Evolutionary conservation across 345 rosid genomes (phyloP).

Genomic region (Kernera saxatilis): DNA sequence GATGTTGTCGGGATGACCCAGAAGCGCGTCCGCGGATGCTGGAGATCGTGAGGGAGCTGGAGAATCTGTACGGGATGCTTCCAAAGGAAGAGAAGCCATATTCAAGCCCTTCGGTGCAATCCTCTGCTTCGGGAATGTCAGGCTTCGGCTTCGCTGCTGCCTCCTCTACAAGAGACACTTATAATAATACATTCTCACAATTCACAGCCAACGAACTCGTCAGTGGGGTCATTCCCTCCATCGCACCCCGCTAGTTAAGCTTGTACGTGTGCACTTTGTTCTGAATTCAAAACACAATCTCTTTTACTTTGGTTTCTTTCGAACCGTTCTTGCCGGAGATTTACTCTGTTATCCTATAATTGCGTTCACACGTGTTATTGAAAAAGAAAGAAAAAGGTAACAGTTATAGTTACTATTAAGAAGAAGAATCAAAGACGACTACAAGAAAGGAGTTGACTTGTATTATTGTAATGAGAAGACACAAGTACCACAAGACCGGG

Average conservation of each 20-base stretch:
- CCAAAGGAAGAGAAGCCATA: conserved; percentile 11
- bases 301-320: too few relatives aligned
- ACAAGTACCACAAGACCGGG: too few relatives aligned
- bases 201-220: conserved; percentile 37
- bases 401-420: too few relatives aligned
- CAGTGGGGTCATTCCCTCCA: conserved; percentile 47
- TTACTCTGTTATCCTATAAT: too few relatives aligned
- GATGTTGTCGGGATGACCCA: conserved; percentile 35
- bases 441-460: too few relatives aligned
- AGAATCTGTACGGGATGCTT: conserved; percentile 31
- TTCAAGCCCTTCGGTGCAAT: conserved; percentile 19
- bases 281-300: too few relatives aligned
- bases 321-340: too few relatives aligned
- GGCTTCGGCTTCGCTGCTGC: not conserved
- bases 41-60: conserved; percentile 47
- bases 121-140: conserved; percentile 18
- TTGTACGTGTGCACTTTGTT: too few relatives aligned
- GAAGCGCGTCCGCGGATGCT: conserved; percentile 38
- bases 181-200: not conserved
- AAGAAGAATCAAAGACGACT: too few relatives aligned
- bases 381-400: too few relatives aligned
- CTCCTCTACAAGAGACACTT: conserved; percentile 1
- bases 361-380: too few relatives aligned
- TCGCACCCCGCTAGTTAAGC: conserved; percentile 45
- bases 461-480: too few relatives aligned